Evolutionary conservation across 345 rosid species (phyloP).

Genomic region (Bretschneidera sinensis): DNA sequence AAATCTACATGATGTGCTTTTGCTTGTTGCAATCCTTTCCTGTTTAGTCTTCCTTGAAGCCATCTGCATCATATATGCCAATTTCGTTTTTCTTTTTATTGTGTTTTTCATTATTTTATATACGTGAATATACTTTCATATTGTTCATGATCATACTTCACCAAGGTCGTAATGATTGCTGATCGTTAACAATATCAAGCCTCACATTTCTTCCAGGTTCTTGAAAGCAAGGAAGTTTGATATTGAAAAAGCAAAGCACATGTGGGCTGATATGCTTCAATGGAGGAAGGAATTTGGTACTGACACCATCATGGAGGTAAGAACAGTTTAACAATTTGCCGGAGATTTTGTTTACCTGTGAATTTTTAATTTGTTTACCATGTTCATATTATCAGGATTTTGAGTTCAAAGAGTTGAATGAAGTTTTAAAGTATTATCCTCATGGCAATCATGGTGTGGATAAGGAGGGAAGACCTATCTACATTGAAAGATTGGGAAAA

Average conservation of each 20-base stretch:
- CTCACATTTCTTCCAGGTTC: conserved; percentile 35
- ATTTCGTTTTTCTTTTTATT: not conserved
- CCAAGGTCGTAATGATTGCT: not conserved
- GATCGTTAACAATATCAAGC: not conserved
- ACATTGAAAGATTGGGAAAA: conserved; percentile 92
- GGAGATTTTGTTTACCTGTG: conserved; percentile 1
- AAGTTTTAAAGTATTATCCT: conserved; percentile 79
- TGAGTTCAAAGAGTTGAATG: conserved; percentile 74
- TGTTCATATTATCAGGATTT: conserved; percentile 53
- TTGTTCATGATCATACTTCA: not conserved
- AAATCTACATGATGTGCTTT: too few relatives aligned
- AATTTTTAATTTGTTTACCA: conserved; percentile 4
- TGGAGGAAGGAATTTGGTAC: conserved; percentile 89
- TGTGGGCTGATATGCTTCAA: conserved; percentile 97
- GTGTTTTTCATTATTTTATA: too few relatives aligned
- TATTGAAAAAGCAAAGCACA: conserved; percentile 83
- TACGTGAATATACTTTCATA: too few relatives aligned
- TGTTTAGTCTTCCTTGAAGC: not conserved
- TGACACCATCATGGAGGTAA: conserved; percentile 80
- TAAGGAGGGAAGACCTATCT: conserved; percentile 90
- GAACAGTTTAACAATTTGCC: conserved; percentile 5
- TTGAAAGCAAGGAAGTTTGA: conserved; percentile 94
- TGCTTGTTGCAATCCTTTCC: not conserved
- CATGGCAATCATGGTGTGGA: conserved; percentile 98
- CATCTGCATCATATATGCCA: not conserved